Evolutionary conservation across 352 stramenopile genomes (phyloP), one percentile per base, ranked within the genome.

Genomic region (Globisporangium heterothallicum): DNA sequence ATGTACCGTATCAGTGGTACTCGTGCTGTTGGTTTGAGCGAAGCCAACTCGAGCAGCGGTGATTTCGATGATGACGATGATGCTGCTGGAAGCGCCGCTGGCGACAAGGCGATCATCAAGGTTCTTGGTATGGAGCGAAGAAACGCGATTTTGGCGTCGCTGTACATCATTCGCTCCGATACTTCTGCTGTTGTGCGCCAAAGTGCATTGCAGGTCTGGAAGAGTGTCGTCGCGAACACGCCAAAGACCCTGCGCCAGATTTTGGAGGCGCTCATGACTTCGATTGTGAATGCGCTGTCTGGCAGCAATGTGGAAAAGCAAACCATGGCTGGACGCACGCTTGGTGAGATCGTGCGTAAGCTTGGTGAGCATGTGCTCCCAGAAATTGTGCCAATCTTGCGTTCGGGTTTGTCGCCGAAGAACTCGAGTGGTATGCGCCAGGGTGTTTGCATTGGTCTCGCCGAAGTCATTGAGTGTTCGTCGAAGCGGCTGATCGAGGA

Each of bases 291-390:
- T n/a, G 88, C 96, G 44, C 81, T 99, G 34, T 97, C 94, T 13
- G 87, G 87, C 49, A 68, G 88, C 51, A 85, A 91, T 59, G 64
- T 86, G 24, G 91, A 97, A 59, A 92, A 95, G 61, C 85, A 93
- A 62, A 89, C 81, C 2, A 86, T 97, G 61, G 88, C 88, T 10
- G 87, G 84, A 6, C 84, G 87, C 43, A 98, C 96, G 55, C 78
- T 99, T 34, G 98, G 97, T 26, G 97, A 99, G 63, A 97, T 99
- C 59, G 97, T 99, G 49, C 86, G 88, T 51, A 99, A 99, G 70
- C 86, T 99, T 27, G 97, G 97, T 18, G 98, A 99, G 61, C 91
- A 97, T 68, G 96, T 99, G 14, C 77, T 99, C 38, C 96, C 96
- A 3, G 86, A 99, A 68, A 92, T 99, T 45, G 92, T 99, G 53